Conservation (phyloP, 495 filamentous ascomycete genomes). For the Trichoderma parareesei region DNA sequence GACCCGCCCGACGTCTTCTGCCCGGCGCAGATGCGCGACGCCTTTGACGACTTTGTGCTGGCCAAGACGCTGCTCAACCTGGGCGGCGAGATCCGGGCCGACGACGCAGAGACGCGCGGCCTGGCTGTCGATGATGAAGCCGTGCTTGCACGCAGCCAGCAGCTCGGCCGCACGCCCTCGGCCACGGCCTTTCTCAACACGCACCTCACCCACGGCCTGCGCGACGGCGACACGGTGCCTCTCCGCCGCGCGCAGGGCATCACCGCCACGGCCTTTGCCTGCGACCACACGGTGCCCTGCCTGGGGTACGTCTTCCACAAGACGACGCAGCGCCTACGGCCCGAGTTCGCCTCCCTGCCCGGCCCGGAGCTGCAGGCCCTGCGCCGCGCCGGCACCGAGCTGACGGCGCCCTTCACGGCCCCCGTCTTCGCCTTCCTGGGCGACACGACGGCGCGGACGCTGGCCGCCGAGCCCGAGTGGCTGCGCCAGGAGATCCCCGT, state of each 20-base stretch:
- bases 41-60: constrained; percentile 21
- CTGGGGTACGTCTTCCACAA: constrained; percentile 29
- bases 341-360: constrained; percentile 17
- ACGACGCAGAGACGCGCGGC: constrained; percentile 6
- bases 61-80: constrained; percentile 24
- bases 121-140: not conserved
- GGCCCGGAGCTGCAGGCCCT: constrained; percentile 20
- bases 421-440: constrained; percentile 33
- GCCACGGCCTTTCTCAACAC: constrained; percentile 13
- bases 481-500: constrained; percentile 22
- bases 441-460: constrained; percentile 25
- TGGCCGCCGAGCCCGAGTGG: constrained; percentile 19
- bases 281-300: constrained; percentile 31
- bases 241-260: constrained; percentile 20
- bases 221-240: constrained; percentile 17
- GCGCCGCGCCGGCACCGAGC: constrained; percentile 15
- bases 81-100: constrained; percentile 18
- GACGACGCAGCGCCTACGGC: constrained; percentile 21
- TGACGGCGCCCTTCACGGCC: constrained; percentile 22
- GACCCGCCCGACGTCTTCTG: constrained; percentile 30
- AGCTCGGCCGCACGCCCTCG: not conserved
- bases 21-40: constrained; percentile 23
- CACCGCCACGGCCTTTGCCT: constrained; percentile 24
- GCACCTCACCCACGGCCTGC: constrained; percentile 22
- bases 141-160: not conserved